Evolutionary conservation across 108 stramenopile genomes (phyloP).

Genomic region (Fragilaria crotonensis): DNA sequence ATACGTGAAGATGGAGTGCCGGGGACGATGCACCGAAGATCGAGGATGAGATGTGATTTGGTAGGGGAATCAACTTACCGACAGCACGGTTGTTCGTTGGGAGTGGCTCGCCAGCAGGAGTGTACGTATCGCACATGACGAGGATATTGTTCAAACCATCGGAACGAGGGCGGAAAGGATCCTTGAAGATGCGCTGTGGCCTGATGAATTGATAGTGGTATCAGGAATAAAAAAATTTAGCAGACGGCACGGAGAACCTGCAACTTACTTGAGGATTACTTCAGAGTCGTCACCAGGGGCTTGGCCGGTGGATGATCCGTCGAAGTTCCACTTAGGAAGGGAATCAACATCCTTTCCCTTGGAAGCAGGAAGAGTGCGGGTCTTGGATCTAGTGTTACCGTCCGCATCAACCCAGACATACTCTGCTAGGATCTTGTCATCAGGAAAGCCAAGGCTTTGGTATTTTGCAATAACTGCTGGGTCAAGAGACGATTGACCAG

Average conservation of each 20-base stretch:
- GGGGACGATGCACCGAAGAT: no score
- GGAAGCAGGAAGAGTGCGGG: conserved; percentile 65
- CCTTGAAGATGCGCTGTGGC: conserved; percentile 83
- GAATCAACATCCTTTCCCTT: conserved; percentile 40
- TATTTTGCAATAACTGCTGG: conserved; percentile 59
- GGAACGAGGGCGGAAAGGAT: conserved; percentile 87
- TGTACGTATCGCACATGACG: conserved; percentile 95
- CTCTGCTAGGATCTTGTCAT: conserved; percentile 70
- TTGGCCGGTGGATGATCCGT: conserved; percentile 92
- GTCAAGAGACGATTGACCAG: conserved; percentile 69
- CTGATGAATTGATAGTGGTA: no score
- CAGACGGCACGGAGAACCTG: no score
- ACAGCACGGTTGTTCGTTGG: conserved; percentile 79
- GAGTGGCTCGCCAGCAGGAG: conserved; percentile 83
- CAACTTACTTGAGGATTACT: conserved; percentile 55
- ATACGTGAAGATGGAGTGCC: no score
- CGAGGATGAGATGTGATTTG: no score
- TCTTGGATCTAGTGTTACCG: conserved; percentile 82
- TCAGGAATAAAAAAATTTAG: no score
- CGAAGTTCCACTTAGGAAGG: conserved; percentile 95
- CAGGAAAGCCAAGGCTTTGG: conserved; percentile 56
- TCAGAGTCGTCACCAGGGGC: conserved; percentile 97
- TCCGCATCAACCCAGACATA: conserved; percentile 91
- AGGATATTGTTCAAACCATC: conserved; percentile 86
- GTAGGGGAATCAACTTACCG: conserved; percentile 53